A percentile compares a stretch with the other conserved stretches of the same genome.
Conservation (phyloP, 495 filamentous ascomycete genomes). For the Podospora pseudoanserina region DNA sequence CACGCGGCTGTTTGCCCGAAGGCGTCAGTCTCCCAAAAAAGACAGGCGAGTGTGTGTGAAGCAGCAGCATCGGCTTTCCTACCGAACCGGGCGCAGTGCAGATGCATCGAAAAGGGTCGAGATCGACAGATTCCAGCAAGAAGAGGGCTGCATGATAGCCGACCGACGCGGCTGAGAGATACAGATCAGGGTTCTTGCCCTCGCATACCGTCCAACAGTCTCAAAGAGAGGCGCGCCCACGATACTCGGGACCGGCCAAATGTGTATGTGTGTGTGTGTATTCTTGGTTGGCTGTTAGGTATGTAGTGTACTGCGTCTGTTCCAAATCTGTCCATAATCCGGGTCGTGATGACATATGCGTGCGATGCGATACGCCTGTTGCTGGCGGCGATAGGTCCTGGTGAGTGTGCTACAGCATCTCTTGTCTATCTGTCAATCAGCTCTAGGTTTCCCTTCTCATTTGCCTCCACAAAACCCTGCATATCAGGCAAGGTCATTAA, state of each 20-base stretch:
- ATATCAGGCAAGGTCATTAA: not conserved
- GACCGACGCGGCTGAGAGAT: not conserved
- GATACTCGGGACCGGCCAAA: not conserved
- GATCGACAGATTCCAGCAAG: not conserved
- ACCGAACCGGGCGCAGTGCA: not conserved
- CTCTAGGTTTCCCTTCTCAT: not conserved
- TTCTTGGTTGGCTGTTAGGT: not conserved
- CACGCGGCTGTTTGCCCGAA: not conserved
- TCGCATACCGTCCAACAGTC: not conserved
- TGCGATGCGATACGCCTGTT: not conserved
- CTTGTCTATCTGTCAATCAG: not conserved
- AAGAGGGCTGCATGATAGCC: not conserved
- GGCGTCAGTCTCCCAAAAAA: not conserved
- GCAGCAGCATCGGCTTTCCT: not conserved
- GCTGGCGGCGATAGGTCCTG: not conserved
- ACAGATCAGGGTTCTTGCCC: not conserved
- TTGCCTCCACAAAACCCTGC: not conserved
- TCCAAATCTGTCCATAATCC: not conserved
- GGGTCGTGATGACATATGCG: not conserved
- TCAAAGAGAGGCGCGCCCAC: not conserved
- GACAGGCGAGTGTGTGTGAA: not conserved
- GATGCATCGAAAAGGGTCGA: not conserved
- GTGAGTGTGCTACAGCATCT: not conserved
- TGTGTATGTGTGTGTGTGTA: not conserved
- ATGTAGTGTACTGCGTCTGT: not conserved